Evolutionary conservation across 164 flowering plant species (phyloP), one percentile per base, ranked within the genome.

Genomic region (Dillenia turbinata): DNA sequence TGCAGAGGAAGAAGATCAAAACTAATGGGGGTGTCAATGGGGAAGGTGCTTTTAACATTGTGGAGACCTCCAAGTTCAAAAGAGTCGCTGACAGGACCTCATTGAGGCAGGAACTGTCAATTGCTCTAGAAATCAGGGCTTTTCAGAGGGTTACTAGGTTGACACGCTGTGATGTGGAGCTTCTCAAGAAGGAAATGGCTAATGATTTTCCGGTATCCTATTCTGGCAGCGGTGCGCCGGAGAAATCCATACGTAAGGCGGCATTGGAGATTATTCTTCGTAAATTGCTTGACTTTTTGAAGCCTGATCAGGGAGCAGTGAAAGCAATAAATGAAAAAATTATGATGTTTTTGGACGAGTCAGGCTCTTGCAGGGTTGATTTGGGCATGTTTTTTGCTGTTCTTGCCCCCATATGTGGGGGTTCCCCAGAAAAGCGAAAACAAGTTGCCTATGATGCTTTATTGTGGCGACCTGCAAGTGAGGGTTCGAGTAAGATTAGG

Each of bases 281-380:
- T 33, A 83, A 74, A 64, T 74, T 95, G 45, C 89, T 95, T 46
- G 67, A 65, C 60, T 89, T 81, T 66, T 67, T 92, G 67, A 92
- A 89, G 71, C 87, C 99, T 5, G 99, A 95, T 63, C 93, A 86
- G 66, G 99, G 92, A 52, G 81, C 97, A 9, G 85, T 95, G n/a
- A 91, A 83, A 79, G 93, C 92, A 47, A 83, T 95, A 76, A 94
- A 94, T 54, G 92, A 86, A 87, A 85, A 82, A 57, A 78, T 94
- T 33, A 79, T 94, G 15, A 77, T 84, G 54, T 78, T 83, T 10
- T 61, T 94, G 77, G 97, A 94, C 64, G 86, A 71, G 12, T 61
- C 83, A 1, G 96, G 90, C 49, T 78, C 90, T 1, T 93, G 96
- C 15, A 79, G 96, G 72, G 85, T 94, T 24, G 99, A 95, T 69